These are phyloP conservation scores for Pulveroboletus sp. DNA, from an alignment of 768 basidiomycete genomes.

Conservation along the genomic window DNA sequence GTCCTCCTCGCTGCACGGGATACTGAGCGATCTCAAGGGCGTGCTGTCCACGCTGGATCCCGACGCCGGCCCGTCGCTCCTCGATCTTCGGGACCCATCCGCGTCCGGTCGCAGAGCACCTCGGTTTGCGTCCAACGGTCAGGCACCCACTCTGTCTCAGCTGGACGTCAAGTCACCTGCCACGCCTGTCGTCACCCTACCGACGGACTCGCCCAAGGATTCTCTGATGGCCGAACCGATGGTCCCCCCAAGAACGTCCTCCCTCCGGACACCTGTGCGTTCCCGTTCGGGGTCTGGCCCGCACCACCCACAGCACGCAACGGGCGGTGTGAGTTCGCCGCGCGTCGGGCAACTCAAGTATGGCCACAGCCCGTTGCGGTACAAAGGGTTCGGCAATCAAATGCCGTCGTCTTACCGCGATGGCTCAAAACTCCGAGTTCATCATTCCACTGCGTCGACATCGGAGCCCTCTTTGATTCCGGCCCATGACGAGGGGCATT, in stretches of 20 bases:
- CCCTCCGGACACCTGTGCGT: slow-evolving; percentile 31
- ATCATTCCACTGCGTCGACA: slow-evolving; percentile 70
- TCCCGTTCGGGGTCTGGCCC: slow-evolving; percentile 30
- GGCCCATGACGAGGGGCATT: slow-evolving; percentile 44
- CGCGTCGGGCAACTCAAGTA: slow-evolving; percentile 36
- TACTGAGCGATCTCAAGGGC: slow-evolving; percentile 72
- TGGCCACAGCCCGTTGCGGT: slow-evolving; percentile 43
- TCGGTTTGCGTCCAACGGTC: slow-evolving; percentile 35
- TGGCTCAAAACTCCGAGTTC: slow-evolving; percentile 49
- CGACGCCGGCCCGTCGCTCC: slow-evolving; percentile 42
- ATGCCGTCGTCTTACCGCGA: slow-evolving; percentile 40
- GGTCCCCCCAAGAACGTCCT: slow-evolving; percentile 29
- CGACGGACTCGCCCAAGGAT: slow-evolving; percentile 38
- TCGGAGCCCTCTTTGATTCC: slow-evolving; percentile 82
- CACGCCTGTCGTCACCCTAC: slow-evolving; percentile 19
- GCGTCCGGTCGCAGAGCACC: slow-evolving; percentile 49
- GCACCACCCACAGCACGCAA: slow-evolving; percentile 22
- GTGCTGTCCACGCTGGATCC: slow-evolving; percentile 68
- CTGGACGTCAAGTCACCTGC: slow-evolving; percentile 19
- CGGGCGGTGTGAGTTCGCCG: slow-evolving; percentile 27
- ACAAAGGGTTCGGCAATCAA: slow-evolving; percentile 36
- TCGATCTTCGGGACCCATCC: slow-evolving; percentile 68
- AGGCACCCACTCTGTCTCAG: slow-evolving; percentile 20
- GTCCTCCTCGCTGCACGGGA: slow-evolving; percentile 49
- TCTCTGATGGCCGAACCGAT: slow-evolving; percentile 39